Evolutionary conservation across 345 rosid genomes (phyloP).

Genomic region (Populus ilicifolia): DNA sequence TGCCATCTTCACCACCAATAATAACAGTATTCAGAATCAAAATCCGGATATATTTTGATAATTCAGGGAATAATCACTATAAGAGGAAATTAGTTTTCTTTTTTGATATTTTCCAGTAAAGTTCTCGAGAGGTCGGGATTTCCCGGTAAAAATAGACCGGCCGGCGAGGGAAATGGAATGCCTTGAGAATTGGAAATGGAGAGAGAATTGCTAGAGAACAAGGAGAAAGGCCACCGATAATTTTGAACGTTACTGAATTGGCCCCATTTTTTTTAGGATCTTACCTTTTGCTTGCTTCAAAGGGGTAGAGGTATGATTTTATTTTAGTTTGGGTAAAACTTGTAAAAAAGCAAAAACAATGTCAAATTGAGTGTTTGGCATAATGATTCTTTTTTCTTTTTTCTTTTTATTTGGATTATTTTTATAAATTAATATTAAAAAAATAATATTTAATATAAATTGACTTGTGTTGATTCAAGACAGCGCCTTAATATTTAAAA

Average conservation of each 20-base stretch:
- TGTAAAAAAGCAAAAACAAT: too few species aligned
- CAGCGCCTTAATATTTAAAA: too few species aligned
- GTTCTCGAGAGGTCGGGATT: slow-evolving; percentile 20
- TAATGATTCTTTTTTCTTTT: too few species aligned
- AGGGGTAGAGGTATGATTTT: neutral
- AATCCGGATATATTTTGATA: neutral
- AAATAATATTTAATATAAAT: too few species aligned
- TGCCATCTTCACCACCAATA: slow-evolving; percentile 44
- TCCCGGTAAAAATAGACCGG: slow-evolving; percentile 38
- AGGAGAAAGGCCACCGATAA: slow-evolving; percentile 18
- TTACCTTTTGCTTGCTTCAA: neutral
- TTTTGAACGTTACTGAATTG: slow-evolving; percentile 33
- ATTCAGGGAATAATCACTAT: neutral
- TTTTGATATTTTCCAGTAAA: neutral
- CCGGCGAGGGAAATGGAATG: slow-evolving; percentile 21
- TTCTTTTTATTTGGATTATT: too few species aligned
- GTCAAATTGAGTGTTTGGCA: too few species aligned
- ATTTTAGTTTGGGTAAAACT: too few species aligned
- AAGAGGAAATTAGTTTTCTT: neutral
- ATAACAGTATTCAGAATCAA: neutral
- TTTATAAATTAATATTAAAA: too few species aligned
- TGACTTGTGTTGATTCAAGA: too few species aligned
- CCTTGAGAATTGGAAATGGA: neutral
- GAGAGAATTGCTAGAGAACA: neutral
- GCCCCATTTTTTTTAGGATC: slow-evolving; percentile 26